phyloP scores from a whole-genome alignment of 352 stramenopile species.

The Albugo candida region DNA sequence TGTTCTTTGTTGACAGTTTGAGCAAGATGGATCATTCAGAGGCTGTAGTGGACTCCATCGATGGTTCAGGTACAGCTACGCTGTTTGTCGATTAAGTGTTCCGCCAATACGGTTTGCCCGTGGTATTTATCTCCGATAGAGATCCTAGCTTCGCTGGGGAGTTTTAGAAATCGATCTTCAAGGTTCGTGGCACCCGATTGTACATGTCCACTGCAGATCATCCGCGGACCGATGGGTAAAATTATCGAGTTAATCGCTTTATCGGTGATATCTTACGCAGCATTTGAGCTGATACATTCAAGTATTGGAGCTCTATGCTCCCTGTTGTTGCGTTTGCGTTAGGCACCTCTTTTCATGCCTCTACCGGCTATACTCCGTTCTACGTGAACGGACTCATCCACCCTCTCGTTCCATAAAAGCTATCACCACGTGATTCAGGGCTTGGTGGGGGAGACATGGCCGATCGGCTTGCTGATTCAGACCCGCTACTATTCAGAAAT shows the following conservation, averaged over 20 bases:
- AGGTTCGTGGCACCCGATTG: neutral
- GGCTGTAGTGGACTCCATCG: conserved; percentile 2
- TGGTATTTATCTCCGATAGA: no score
- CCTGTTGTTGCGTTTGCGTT: neutral
- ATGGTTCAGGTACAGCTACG: conserved; percentile 4
- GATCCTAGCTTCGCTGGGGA: neutral
- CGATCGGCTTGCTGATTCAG: no score
- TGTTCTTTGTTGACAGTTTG: conserved; percentile 13
- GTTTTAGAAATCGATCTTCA: neutral
- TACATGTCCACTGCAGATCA: neutral
- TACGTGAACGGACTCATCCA: neutral
- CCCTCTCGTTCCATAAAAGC: neutral
- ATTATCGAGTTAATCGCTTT: neutral
- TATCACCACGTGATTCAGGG: no score
- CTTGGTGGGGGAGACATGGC: no score
- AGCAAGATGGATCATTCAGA: conserved; percentile 14
- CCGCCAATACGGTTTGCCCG: no score
- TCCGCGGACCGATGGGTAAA: neutral
- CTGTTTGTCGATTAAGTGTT: conserved; percentile 17
- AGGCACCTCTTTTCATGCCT: neutral
- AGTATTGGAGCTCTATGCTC: neutral
- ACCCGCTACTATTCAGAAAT: no score
- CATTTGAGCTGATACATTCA: conserved; percentile 1
- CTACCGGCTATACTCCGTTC: neutral
- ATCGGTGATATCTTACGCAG: neutral